Percentiles rank a stretch among this genome's conserved stretches.
These are phyloP conservation scores for Schrenkiella parvula DNA, from an alignment of 345 rosid genomes.

Conservation along the genomic window DNA sequence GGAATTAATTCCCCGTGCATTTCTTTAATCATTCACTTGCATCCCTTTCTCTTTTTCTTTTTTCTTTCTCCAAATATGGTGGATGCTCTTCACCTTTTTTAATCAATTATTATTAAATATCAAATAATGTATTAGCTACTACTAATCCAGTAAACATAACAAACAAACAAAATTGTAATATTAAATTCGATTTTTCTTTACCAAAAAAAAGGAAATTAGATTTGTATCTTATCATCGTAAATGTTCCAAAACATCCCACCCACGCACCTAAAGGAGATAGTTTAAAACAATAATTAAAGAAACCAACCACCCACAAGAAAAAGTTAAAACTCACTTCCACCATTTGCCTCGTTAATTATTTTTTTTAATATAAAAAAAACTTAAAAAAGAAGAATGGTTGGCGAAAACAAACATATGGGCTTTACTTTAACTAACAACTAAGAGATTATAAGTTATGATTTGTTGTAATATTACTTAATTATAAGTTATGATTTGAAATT, in stretches of 20 bases:
- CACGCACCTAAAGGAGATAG: conserved; percentile 9
- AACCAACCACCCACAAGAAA: conserved; percentile 18
- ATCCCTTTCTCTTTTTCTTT: not conserved
- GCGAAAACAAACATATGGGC: not conserved
- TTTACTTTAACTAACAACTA: conserved; percentile 16
- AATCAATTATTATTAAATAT: not conserved
- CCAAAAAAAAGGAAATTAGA: not conserved
- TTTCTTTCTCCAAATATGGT: not conserved
- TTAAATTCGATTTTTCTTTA: not conserved
- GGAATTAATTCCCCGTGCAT: conserved; percentile 35
- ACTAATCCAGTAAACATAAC: not conserved
- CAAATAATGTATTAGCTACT: too few species aligned
- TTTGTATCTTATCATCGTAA: not conserved
- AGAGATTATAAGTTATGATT: not conserved
- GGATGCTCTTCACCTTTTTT: not conserved
- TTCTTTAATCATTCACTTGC: conserved; percentile 33
- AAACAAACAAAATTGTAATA: not conserved
- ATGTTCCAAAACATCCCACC: conserved; percentile 14
- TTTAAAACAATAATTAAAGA: conserved; percentile 6
- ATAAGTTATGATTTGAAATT: not conserved
- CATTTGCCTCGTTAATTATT: conserved; percentile 3
- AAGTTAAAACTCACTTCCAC: conserved; percentile 18
- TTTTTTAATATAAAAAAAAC: too few species aligned
- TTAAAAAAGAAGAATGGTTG: conserved; percentile 8
- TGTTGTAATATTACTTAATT: not conserved